Evolutionary conservation across 2,329 filamentous ascomycete species (phyloP), one percentile per base, ranked within the genome.

Genomic region (Diaporthe citrichinensis): DNA sequence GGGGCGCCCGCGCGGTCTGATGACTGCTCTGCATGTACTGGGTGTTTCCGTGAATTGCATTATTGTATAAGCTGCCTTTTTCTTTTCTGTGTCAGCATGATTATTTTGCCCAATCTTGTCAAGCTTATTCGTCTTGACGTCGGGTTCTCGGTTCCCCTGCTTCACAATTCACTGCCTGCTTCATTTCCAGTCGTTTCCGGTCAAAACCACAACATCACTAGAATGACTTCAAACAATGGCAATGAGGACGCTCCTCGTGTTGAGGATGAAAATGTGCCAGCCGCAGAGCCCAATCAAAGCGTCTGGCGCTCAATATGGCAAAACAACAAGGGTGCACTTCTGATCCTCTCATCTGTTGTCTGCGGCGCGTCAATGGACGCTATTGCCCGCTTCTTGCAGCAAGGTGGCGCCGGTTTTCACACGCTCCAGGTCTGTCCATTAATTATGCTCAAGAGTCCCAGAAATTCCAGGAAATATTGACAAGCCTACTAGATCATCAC

Each of bases 321-420:
- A 28, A 71, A 77, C 57, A 75, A 77, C 25, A 73, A 75, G 44
- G 75, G 75, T 34, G 75, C 75, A 20, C 73, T 77, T 25, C 41
- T 77, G 1, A 77, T 77, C 34, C 69, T 77, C 39, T 46, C 74
- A 2, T 69, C 73, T 17, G 75, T 75, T 20, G 39, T 77, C 8
- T 77, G 74, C 34, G 73, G 73, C 12, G 59, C 75, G 14, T 75
- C 62, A 2, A 77, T 77, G 75, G 75, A 77, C 23, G 75, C 75
- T 41, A 77, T 69, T 36, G 62, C 62, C 20, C 75, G 75, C 1
- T 77, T 75, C 20, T 36, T 77, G 7, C 75, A 77, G 49, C 75
- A 77, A 51, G 75, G 75, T 14, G 68, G 61, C 31, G 53, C 62
- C 23, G 69, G 73, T 28, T 75, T 75, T n/a, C 75, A 73, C 41